Conservation (phyloP, 306 rosid genomes). For the Cucurbita argyrosperma region DNA sequence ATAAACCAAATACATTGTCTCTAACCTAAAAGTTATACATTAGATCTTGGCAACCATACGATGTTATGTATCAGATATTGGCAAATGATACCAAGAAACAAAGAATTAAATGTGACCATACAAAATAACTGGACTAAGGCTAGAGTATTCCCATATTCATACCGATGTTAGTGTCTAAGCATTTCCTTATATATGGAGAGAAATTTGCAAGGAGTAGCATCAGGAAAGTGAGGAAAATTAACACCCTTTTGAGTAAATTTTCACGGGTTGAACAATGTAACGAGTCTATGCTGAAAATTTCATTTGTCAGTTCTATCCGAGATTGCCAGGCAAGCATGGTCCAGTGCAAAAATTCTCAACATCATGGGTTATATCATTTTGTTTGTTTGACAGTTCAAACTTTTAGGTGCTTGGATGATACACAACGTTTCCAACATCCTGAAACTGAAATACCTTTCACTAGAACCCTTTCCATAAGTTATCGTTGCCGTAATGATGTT, state of each 20-base stretch:
- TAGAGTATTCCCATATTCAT: neutral
- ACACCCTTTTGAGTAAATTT: neutral
- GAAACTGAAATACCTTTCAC: neutral
- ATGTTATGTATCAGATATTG: neutral
- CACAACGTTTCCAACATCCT: neutral
- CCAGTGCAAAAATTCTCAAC: neutral
- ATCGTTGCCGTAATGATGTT: neutral
- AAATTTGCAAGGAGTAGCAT: neutral
- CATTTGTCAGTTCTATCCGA: neutral
- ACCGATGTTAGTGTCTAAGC: neutral
- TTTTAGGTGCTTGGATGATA: neutral
- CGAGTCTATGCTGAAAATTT: neutral
- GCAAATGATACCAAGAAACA: conserved; percentile 1
- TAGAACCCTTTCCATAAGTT: neutral
- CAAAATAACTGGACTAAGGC: neutral
- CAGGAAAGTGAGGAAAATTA: neutral
- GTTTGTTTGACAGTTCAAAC: neutral
- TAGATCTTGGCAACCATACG: neutral
- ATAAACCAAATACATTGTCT: neutral
- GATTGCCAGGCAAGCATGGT: neutral
- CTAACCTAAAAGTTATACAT: neutral
- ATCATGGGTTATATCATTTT: neutral
- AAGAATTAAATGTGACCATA: neutral
- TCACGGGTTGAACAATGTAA: neutral
- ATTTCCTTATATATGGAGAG: neutral